These are phyloP conservation scores for Cutaneotrichosporon dermatis DNA, from an alignment of 1,284 basidiomycete species.

Conservation along the genomic window DNA sequence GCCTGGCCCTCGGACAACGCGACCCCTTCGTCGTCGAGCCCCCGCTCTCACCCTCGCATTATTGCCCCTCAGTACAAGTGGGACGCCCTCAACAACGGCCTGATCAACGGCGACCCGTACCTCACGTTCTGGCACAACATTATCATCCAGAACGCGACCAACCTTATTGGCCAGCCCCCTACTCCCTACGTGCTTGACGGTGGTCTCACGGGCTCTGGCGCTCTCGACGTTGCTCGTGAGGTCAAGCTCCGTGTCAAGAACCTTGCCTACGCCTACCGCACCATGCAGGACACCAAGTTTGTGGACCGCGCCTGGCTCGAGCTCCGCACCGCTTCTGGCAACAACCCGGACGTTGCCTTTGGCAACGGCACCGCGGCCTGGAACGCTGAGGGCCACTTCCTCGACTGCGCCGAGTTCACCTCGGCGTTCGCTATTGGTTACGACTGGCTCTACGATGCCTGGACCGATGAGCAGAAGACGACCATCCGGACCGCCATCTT, in stretches of 20 bases:
- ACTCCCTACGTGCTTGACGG: constrained; percentile 75
- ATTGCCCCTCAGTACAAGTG: constrained; percentile 91
- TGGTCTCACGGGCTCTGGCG: constrained; percentile 65
- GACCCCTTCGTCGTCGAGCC: constrained; percentile 58
- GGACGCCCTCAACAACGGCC: constrained; percentile 64
- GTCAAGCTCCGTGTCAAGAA: constrained; percentile 89
- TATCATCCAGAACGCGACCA: constrained; percentile 85
- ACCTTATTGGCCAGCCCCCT: constrained; percentile 60
- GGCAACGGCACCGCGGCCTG: constrained; percentile 62
- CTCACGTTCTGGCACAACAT: constrained; percentile 82
- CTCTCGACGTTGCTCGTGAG: constrained; percentile 85
- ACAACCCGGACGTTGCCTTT: constrained; percentile 52
- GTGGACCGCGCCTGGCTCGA: constrained; percentile 80
- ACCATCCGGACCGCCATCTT: constrained; percentile 72
- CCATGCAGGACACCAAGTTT: constrained; percentile 82
- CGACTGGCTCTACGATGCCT: constrained; percentile 86
- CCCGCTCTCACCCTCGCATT: constrained; percentile 77
- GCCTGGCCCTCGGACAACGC: constrained; percentile 75
- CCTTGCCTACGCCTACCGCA: constrained; percentile 82
- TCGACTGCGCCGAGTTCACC: constrained; percentile 86
- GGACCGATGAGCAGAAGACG: constrained; percentile 67
- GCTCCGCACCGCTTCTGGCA: constrained; percentile 52
- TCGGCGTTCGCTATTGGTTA: constrained; percentile 87
- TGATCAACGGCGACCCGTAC: constrained; percentile 82
- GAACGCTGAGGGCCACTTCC: constrained; percentile 80